A percentile compares a stretch with the other conserved stretches of the same genome.
Conservation (phyloP, 2,329 filamentous ascomycete species). For the Aspergillus japonicus region DNA sequence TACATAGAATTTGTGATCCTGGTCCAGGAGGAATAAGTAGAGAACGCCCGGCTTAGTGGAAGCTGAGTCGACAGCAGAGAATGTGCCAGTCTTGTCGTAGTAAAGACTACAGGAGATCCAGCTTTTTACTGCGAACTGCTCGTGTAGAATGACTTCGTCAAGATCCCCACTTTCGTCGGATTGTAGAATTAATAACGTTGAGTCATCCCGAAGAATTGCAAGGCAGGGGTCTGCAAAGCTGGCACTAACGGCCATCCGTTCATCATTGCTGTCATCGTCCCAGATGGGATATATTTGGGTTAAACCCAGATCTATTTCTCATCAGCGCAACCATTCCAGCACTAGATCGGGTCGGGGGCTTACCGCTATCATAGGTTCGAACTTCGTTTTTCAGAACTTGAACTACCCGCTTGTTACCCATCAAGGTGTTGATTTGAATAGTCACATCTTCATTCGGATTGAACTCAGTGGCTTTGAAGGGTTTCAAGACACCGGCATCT, state of each 20-base stretch:
- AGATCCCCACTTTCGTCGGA: constrained; percentile 80
- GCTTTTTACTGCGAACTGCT: constrained; percentile 60
- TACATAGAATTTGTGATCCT: constrained; percentile 72
- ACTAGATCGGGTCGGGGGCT: constrained; percentile 34
- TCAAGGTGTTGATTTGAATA: constrained; percentile 79
- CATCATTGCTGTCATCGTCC: constrained; percentile 78
- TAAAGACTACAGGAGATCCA: constrained; percentile 87
- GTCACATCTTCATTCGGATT: constrained; percentile 86
- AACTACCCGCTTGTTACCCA: constrained; percentile 75
- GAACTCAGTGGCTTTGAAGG: constrained; percentile 81
- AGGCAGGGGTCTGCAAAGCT: constrained; percentile 87
- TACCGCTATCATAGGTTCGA: constrained; percentile 84
- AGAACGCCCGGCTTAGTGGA: constrained; percentile 48
- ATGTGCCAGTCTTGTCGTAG: constrained; percentile 60
- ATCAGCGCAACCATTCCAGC: constrained; percentile 13
- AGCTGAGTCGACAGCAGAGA: constrained; percentile 41
- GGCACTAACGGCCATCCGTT: constrained; percentile 73
- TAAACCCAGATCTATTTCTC: constrained; percentile 69
- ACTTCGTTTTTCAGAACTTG: constrained; percentile 86
- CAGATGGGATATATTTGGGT: constrained; percentile 90
- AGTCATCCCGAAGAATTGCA: constrained; percentile 78
- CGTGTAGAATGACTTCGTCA: constrained; percentile 71
- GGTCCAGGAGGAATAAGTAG: constrained; percentile 74
- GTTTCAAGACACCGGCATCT: constrained; percentile 70
- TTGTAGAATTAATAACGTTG: constrained; percentile 73